Conservation (phyloP, 2,329 filamentous ascomycete species). For the Cytospora mali region DNA sequence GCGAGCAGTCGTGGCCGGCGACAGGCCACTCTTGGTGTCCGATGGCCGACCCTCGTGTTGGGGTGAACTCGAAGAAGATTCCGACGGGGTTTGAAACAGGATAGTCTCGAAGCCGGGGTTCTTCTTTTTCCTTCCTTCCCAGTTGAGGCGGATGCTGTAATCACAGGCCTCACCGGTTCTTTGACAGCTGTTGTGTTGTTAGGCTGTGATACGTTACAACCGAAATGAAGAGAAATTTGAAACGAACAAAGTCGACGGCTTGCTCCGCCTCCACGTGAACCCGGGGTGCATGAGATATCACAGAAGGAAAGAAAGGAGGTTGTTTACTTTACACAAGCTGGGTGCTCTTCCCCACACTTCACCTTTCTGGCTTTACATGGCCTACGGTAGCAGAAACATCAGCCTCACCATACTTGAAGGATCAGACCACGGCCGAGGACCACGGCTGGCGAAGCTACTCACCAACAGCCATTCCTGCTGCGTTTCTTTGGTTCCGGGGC, state of each 20-base stretch:
- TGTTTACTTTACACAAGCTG: conserved; percentile 65
- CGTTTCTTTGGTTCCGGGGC: conserved; percentile 67
- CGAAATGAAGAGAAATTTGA: not conserved
- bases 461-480: conserved; percentile 72
- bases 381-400: conserved; percentile 46
- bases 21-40: conserved; percentile 35
- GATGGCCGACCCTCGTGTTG: conserved; percentile 18
- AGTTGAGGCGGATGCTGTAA: conserved; percentile 80
- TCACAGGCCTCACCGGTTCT: conserved; percentile 74
- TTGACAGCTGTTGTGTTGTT: conserved; percentile 53
- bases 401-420: not conserved
- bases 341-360: conserved; percentile 81
- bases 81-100: conserved; percentile 30
- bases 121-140: conserved; percentile 72
- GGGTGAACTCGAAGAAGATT: conserved; percentile 30
- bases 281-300: conserved; percentile 3
- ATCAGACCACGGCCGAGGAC: not conserved
- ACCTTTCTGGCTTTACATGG: conserved; percentile 74
- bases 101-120: conserved; percentile 46
- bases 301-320: conserved; percentile 11
- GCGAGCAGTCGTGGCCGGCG: conserved; percentile 14
- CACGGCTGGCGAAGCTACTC: conserved; percentile 33
- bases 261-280: not conserved
- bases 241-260: not conserved
- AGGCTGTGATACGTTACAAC: conserved; percentile 7